These are phyloP conservation scores for Aspergillus latus DNA, from an alignment of 2,329 filamentous ascomycete species.

Conservation along the genomic window DNA sequence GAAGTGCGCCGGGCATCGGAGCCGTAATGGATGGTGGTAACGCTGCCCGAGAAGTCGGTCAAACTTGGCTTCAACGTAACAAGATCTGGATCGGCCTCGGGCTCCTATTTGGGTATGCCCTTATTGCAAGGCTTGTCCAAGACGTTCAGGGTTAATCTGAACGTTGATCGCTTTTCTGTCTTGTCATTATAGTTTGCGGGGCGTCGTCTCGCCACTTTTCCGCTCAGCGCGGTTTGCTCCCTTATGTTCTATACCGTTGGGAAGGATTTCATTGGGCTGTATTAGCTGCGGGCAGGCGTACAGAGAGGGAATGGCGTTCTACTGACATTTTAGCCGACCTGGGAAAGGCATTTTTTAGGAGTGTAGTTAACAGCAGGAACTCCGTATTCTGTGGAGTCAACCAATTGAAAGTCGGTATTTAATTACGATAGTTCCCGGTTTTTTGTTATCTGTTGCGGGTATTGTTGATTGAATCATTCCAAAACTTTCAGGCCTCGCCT, in stretches of 20 bases:
- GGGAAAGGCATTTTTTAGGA: background rate
- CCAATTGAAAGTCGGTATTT: background rate
- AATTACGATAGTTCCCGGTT: conserved; percentile 1
- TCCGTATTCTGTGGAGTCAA: background rate
- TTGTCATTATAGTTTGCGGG: background rate
- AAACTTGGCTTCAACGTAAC: conserved; percentile 78
- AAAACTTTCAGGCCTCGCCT: conserved; percentile 9
- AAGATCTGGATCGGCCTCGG: conserved; percentile 71
- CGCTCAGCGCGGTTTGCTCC: background rate
- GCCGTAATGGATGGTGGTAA: conserved; percentile 76
- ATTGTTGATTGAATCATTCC: conserved; percentile 11
- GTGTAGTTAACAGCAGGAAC: background rate
- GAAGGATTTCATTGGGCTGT: conserved; percentile 9
- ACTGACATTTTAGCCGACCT: background rate
- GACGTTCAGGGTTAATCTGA: conserved; percentile 41
- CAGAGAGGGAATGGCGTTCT: conserved; percentile 19
- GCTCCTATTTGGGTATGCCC: conserved; percentile 75
- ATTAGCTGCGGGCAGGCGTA: conserved; percentile 13
- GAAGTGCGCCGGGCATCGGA: conserved; percentile 55
- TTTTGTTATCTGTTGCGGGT: background rate
- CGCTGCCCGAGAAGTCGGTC: conserved; percentile 72
- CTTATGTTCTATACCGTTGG: conserved; percentile 10
- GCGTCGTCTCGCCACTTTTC: background rate
- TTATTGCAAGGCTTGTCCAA: conserved; percentile 73
- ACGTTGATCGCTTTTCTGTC: background rate